phyloP scores from a whole-genome alignment of 2,329 filamentous ascomycete species.

The Fusarium globosum region DNA sequence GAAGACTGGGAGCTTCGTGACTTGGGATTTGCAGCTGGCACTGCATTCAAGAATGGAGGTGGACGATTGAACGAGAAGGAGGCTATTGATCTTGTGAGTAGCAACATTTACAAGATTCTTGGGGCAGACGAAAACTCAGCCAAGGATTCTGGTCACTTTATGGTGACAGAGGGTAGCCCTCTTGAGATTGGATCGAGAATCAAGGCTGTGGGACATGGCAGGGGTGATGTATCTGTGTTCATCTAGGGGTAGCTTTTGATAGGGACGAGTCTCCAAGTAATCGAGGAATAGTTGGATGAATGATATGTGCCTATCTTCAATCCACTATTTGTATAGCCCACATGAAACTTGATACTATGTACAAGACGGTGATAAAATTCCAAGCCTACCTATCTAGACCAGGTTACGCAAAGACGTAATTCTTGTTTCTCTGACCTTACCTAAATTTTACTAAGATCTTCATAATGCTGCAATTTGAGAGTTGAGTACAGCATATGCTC shows the following conservation, averaged over 20 bases:
- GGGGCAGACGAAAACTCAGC: slow-evolving; percentile 54
- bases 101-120: slow-evolving; percentile 68
- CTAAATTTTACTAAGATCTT: background rate
- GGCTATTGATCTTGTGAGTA: slow-evolving; percentile 67
- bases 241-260: background rate
- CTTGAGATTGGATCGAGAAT: slow-evolving; percentile 62
- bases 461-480: background rate
- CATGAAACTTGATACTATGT: background rate
- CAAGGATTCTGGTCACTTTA: slow-evolving; percentile 60
- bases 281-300: background rate
- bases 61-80: slow-evolving; percentile 64
- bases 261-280: background rate
- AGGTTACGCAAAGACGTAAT: background rate
- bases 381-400: background rate
- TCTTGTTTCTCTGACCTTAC: background rate
- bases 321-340: fast-evolving
- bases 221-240: slow-evolving; percentile 30
- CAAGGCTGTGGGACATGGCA: slow-evolving; percentile 37
- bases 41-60: slow-evolving; percentile 65
- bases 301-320: background rate
- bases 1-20: slow-evolving; percentile 73
- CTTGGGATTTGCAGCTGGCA: slow-evolving; percentile 68
- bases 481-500: background rate
- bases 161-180: slow-evolving; percentile 72
- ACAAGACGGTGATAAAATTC: background rate